Base-by-base conservation (phyloP, 2,329 filamentous ascomycete genomes). In the Penicillium sp. region DNA sequence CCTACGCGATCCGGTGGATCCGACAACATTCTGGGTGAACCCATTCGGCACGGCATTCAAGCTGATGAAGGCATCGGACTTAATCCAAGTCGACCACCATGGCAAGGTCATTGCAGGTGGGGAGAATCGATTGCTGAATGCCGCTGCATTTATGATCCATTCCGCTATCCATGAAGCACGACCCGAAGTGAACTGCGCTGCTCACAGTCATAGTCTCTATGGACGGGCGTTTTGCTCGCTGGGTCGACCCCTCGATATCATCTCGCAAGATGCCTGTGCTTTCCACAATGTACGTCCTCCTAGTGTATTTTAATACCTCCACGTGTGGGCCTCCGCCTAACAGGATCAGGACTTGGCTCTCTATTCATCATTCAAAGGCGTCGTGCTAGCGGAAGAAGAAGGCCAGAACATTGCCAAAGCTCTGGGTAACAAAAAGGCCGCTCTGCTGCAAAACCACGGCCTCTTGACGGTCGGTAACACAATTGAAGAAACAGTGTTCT, bases 31-130 rank as follows among this genome's bases (percentile, higher is more conserved):
- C 74, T 88, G 85, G 86, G 84, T 89, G 5, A 89, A 89, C 63
- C 86, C 86, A 0, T 86, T 88, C 56, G 85, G 85, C 12, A 79
- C 84, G 2, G 80, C 84, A 3, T 89, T 87, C 73, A 82, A 82
- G 6, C 75, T 85, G 54, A 83, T 89, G 43, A 87, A 84, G 56
- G 80, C 81, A 0, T 86, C 84, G 0, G 86, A 90, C 62, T 78
- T 90, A n/a, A 88, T 90, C 54, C 83, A 82, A 17, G 86, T 90
- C 1, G 80, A 87, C 64, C 78, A 84, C 50, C 70, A 81, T 0
- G 87, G 87, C 2, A 75, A 84, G 25, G 81, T 89, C 25, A 82
- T 90, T 33, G 86, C 84, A 12, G 86, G 87, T 4, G 87, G 86
- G 0, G 68, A 73, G 1, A 73, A 77, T 7, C 69, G 77, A 13